Evolutionary conservation across 139 green algal genomes (phyloP).

Genomic region (Ulvella scutata): DNA sequence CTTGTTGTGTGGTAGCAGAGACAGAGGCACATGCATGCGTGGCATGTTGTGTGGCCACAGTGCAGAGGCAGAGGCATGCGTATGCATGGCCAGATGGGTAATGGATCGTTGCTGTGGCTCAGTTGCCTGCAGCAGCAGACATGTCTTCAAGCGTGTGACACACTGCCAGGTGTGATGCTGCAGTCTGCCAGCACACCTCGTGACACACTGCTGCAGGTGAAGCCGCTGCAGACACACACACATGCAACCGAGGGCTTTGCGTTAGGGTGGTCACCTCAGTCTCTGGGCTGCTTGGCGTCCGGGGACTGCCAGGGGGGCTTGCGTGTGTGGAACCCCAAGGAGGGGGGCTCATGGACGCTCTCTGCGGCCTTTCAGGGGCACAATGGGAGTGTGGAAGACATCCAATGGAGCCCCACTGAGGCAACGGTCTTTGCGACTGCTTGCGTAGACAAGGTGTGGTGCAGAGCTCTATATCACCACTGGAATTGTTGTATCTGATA

Average conservation of each 20-base stretch:
- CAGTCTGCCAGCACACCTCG: neutral
- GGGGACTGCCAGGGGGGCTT: conserved; percentile 43
- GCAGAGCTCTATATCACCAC: too few relatives aligned
- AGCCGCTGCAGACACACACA: conserved; percentile 26
- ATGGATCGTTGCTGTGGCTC: too few relatives aligned
- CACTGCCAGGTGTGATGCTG: neutral
- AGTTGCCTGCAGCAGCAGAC: too few relatives aligned
- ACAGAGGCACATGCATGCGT: too few relatives aligned
- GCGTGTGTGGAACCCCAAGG: conserved; percentile 75
- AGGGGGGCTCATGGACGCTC: conserved; percentile 51
- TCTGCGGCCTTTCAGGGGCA: conserved; percentile 28
- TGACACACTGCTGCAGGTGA: conserved; percentile 29
- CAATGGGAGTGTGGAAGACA: conserved; percentile 68
- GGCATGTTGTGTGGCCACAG: too few relatives aligned
- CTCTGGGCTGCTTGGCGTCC: conserved; percentile 48
- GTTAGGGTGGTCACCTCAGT: conserved; percentile 64
- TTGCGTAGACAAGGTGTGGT: conserved; percentile 42
- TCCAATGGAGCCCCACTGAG: conserved; percentile 90
- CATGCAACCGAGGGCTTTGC: conserved; percentile 78
- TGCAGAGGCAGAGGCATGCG: too few relatives aligned
- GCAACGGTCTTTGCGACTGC: conserved; percentile 77
- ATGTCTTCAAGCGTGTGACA: too few relatives aligned
- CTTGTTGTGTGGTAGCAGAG: too few relatives aligned
- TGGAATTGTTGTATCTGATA: too few relatives aligned
- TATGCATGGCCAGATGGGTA: too few relatives aligned